A percentile compares a stretch with the other conserved stretches of the same genome.
These are phyloP conservation scores for Trypanosoma mega DNA, from an alignment of 208 protist species.

Conservation along the genomic window DNA sequence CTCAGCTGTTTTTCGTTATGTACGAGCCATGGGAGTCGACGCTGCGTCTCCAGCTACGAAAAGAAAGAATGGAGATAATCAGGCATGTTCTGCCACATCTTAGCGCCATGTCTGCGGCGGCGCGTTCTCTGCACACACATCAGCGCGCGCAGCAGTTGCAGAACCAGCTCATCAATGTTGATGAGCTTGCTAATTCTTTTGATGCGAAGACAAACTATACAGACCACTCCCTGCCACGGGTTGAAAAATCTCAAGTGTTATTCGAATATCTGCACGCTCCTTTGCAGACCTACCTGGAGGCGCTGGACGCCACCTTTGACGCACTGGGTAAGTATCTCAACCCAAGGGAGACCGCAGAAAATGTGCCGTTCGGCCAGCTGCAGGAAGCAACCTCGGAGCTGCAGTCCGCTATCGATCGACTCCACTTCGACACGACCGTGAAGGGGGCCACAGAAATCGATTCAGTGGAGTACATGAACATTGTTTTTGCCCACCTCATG, in stretches of 20 bases:
- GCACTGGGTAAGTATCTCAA: conserved; percentile 39
- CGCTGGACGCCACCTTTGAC: conserved; percentile 35
- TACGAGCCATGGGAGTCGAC: conserved; percentile 65
- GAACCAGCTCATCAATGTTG: neutral
- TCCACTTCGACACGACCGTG: conserved; percentile 46
- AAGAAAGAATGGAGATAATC: conserved; percentile 40
- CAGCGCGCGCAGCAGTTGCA: neutral
- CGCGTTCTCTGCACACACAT: conserved; percentile 29
- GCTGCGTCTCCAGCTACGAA: conserved; percentile 52
- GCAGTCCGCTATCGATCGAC: conserved; percentile 36
- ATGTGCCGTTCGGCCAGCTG: conserved; percentile 50
- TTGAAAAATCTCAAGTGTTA: conserved; percentile 13
- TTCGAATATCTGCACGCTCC: conserved; percentile 19
- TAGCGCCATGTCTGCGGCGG: conserved; percentile 37
- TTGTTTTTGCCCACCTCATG: conserved; percentile 53
- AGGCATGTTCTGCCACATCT: conserved; percentile 37
- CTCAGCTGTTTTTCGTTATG: conserved; percentile 40
- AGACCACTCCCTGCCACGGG: neutral
- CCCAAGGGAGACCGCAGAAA: conserved; percentile 29
- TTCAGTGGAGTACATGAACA: conserved; percentile 42
- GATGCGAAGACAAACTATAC: neutral
- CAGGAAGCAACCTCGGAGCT: conserved; percentile 31
- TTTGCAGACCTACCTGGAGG: conserved; percentile 27
- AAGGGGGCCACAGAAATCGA: conserved; percentile 26
- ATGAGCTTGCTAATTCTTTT: neutral